These are phyloP conservation scores for Phytophthora uliginosa DNA, from an alignment of 352 stramenopile species.

Conservation along the genomic window DNA sequence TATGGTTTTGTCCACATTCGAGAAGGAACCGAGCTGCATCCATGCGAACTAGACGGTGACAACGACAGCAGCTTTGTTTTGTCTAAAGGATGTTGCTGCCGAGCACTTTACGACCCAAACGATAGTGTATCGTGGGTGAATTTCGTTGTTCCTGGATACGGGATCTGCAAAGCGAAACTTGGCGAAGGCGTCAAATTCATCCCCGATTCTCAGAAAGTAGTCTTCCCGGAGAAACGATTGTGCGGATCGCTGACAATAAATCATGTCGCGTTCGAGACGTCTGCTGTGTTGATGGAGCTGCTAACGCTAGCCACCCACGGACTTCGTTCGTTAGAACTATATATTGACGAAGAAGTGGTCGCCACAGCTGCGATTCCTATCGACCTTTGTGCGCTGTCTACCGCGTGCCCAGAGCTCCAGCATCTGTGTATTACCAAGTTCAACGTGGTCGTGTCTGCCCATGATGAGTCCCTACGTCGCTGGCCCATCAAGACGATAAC, in stretches of 20 bases:
- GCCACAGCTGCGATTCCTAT: not conserved
- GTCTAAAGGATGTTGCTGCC: too few relatives aligned
- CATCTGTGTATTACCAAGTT: not conserved
- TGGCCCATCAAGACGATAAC: not conserved
- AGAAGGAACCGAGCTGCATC: too few relatives aligned
- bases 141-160: not conserved
- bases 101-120: not conserved
- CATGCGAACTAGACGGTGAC: too few relatives aligned
- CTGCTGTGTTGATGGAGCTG: not conserved
- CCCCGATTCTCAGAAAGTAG: not conserved
- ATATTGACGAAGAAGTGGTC: not conserved
- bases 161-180: not conserved
- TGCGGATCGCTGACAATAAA: not conserved
- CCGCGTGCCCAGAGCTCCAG: not conserved
- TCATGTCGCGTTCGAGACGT: not conserved
- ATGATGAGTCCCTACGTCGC: not conserved
- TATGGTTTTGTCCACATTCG: too few relatives aligned
- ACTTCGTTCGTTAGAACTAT: not conserved
- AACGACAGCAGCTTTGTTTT: too few relatives aligned
- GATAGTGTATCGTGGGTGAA: not conserved
- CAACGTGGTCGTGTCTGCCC: not conserved
- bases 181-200: not conserved
- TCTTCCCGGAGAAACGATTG: not conserved
- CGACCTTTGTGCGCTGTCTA: not conserved
- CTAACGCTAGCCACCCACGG: not conserved